Percentiles rank a stretch among this genome's conserved stretches.
Evolutionary conservation across 495 filamentous ascomycete species (phyloP).

Genomic region (Talaromyces adpressus): DNA sequence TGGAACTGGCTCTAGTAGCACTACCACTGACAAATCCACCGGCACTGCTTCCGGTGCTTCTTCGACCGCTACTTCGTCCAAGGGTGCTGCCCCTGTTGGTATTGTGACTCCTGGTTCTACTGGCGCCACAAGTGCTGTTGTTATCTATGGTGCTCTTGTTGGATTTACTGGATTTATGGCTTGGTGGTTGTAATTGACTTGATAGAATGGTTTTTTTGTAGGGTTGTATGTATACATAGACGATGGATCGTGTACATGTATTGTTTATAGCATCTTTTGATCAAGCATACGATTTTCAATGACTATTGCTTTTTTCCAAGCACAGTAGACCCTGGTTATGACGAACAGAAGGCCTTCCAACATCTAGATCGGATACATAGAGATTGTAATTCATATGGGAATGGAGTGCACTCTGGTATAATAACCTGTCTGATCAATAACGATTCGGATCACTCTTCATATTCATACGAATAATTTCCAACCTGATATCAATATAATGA

Average conservation of each 20-base stretch:
- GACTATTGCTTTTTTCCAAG: neutral
- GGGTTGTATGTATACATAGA: neutral
- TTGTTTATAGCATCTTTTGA: neutral
- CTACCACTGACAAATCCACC: constrained; percentile 6
- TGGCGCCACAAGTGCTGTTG: neutral
- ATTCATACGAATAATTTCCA: too few species aligned
- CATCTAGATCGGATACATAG: too few species aligned
- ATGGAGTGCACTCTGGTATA: too few species aligned
- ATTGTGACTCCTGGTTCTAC: constrained; percentile 14
- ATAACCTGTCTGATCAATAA: too few species aligned
- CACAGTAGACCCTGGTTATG: too few species aligned
- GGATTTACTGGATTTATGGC: constrained; percentile 11
- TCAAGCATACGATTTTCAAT: neutral
- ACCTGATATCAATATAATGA: too few species aligned
- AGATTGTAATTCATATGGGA: too few species aligned
- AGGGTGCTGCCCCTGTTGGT: constrained; percentile 12
- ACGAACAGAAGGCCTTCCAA: too few species aligned
- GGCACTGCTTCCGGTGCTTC: constrained; percentile 11
- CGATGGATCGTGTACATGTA: neutral
- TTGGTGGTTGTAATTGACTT: constrained; percentile 9
- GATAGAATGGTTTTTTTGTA: neutral
- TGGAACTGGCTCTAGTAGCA: constrained; percentile 3
- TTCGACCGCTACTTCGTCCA: constrained; percentile 14
- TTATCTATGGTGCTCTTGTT: constrained; percentile 6
- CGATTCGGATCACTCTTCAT: too few species aligned